phyloP scores from a whole-genome alignment of 306 rosid species.

The Begonia peltatifolia region DNA sequence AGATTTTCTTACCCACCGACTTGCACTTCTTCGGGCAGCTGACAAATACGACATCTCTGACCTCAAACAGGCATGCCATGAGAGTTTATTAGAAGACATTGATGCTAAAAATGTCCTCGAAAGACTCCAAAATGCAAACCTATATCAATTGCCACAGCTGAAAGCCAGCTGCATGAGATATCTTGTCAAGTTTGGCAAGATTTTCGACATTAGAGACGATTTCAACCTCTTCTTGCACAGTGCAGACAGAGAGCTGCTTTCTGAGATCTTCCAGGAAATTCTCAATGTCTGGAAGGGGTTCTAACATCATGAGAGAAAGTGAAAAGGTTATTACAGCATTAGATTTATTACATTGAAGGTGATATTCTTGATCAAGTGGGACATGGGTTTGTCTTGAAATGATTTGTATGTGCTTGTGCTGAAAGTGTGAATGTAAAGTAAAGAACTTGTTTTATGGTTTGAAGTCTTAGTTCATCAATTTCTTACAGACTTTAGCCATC shows the following conservation, averaged over 20 bases:
- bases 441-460: too few relatives aligned
- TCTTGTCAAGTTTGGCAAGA: conserved; percentile 91
- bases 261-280: conserved; percentile 77
- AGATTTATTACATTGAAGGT: too few relatives aligned
- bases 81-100: conserved; percentile 84
- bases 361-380: too few relatives aligned
- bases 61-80: conserved; percentile 76
- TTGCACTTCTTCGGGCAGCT: conserved; percentile 75
- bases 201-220: conserved; percentile 64
- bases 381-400: too few relatives aligned
- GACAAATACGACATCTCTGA: conserved; percentile 87
- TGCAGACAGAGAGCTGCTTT: conserved; percentile 78
- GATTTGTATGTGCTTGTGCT: too few relatives aligned
- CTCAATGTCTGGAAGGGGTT: conserved; percentile 87
- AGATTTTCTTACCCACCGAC: conserved; percentile 60
- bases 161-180: conserved; percentile 65
- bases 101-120: conserved; percentile 84
- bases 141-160: conserved; percentile 57
- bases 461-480: too few relatives aligned
- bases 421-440: too few relatives aligned
- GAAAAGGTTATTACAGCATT: not conserved
- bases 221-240: conserved; percentile 61
- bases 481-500: too few relatives aligned
- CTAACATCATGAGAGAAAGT: conserved; percentile 15
- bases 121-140: conserved; percentile 82